Evolutionary conservation across 1,284 basidiomycete genomes (phyloP).

Genomic region (Puccinia horiana): DNA sequence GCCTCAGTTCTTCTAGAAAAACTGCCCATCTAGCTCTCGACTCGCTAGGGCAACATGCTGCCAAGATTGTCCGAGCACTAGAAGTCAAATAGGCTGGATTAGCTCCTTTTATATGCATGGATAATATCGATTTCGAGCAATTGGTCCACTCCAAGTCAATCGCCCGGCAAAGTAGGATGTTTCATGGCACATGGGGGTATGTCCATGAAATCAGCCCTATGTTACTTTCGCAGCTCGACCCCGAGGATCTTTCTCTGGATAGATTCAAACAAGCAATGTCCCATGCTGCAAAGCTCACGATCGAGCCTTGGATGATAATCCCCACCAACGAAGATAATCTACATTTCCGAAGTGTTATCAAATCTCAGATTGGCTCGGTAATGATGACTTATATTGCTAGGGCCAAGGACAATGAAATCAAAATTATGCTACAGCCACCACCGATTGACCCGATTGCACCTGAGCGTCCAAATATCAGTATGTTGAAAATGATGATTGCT

Average conservation of each 20-base stretch:
- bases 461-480: not conserved
- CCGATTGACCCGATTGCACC: not conserved
- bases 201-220: not conserved
- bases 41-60: not conserved
- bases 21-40: not conserved
- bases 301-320: not conserved
- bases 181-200: slow-evolving; percentile 13
- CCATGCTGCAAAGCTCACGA: not conserved
- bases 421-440: not conserved
- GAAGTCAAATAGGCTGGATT: not conserved
- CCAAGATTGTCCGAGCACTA: not conserved
- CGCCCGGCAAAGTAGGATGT: not conserved
- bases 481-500: slow-evolving; percentile 36
- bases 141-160: not conserved
- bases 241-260: not conserved
- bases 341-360: not conserved
- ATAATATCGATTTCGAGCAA: not conserved
- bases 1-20: not conserved
- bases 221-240: not conserved
- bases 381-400: not conserved
- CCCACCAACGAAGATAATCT: not conserved
- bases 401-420: not conserved
- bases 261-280: not conserved
- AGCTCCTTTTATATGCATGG: not conserved
- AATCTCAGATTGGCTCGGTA: not conserved